phyloP scores from a whole-genome alignment of 2,329 filamentous ascomycete species.

The Cadophora malorum region DNA sequence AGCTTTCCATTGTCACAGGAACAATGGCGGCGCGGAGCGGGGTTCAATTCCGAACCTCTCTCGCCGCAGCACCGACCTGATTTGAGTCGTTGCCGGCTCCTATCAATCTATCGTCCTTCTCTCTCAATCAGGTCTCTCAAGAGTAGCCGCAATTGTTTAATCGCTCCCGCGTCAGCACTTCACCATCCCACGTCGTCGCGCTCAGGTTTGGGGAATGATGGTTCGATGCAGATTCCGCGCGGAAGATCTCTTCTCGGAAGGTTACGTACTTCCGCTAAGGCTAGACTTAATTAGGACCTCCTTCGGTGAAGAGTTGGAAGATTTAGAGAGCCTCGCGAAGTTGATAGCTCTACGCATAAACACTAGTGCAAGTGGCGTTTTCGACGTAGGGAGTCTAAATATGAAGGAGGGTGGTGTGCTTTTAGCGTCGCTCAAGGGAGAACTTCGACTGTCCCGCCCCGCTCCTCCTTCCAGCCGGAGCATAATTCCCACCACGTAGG shows the following conservation, averaged over 20 bases:
- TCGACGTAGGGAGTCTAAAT: not conserved
- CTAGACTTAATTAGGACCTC: not conserved
- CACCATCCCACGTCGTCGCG: not conserved
- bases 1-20: not conserved
- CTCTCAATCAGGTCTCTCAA: not conserved
- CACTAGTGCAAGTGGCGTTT: not conserved
- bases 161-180: not conserved
- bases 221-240: not conserved
- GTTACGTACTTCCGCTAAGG: slow-evolving; percentile 1
- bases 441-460: not conserved
- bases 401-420: not conserved
- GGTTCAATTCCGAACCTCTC: not conserved
- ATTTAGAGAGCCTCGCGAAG: not conserved
- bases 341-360: not conserved
- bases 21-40: slow-evolving; percentile 2
- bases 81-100: not conserved
- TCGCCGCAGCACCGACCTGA: not conserved
- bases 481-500: too few relatives aligned
- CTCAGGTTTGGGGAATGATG: not conserved
- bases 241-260: not conserved
- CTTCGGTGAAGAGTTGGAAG: not conserved
- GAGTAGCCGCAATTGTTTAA: not conserved
- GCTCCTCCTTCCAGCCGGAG: not conserved
- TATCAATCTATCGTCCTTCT: not conserved
- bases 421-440: not conserved